phyloP scores from a whole-genome alignment of 2,329 filamentous ascomycete genomes.

The Parastagonospora nodorum region DNA sequence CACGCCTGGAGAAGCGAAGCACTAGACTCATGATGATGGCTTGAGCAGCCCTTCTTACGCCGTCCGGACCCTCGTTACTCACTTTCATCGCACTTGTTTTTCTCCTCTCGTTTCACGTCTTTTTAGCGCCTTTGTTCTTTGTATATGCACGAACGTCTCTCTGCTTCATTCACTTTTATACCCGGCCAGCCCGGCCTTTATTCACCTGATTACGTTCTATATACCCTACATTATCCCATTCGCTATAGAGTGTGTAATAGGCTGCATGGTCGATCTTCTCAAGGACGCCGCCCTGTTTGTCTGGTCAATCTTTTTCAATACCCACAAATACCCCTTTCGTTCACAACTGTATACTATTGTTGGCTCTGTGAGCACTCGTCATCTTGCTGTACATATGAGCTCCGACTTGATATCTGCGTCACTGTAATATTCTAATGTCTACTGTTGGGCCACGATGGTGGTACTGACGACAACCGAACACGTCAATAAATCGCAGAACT shows the following conservation, averaged over 20 bases:
- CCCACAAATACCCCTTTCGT: constrained; percentile 18
- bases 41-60: constrained; percentile 20
- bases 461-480: constrained; percentile 4
- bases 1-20: constrained; percentile 53
- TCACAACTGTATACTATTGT: constrained; percentile 4
- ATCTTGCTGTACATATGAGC: constrained; percentile 16
- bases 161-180: constrained; percentile 22
- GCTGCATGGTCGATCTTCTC: too few species aligned
- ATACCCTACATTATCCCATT: constrained; percentile 8
- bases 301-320: not conserved
- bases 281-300: too few species aligned
- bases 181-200: constrained; percentile 29
- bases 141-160: constrained; percentile 18
- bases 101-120: constrained; percentile 5
- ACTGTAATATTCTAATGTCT: constrained; percentile 24
- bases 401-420: constrained; percentile 24
- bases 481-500: not conserved
- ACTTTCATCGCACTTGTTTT: constrained; percentile 6
- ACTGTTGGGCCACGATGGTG: constrained; percentile 4
- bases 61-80: constrained; percentile 1
- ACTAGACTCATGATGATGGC: constrained; percentile 59
- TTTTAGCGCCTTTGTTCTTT: constrained; percentile 15
- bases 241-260: not conserved
- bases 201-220: constrained; percentile 3
- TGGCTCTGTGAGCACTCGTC: constrained; percentile 12